Base-by-base conservation (phyloP, 2,329 filamentous ascomycete genomes). In the Trichophyton benhamiae region DNA sequence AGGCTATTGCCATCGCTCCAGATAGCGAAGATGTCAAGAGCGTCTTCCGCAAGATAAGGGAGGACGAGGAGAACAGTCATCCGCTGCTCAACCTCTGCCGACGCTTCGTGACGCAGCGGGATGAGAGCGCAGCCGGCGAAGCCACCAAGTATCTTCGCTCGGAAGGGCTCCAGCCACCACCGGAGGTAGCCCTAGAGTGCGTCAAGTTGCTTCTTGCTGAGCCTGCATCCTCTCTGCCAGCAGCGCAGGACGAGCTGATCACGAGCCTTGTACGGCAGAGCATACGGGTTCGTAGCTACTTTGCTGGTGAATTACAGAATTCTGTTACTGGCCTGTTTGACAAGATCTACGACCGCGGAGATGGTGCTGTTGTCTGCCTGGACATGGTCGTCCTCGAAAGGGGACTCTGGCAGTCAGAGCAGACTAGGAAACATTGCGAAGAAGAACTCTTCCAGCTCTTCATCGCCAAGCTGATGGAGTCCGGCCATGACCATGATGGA, bases 391-490 rank as follows among this genome's bases (percentile, higher is more conserved):
- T 78, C 3, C 66, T 79, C 58, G 76, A 78, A 63, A 70, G 71
- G n/a, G 70, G 70, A 4, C 71, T 78, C 3, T 80, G 78, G 78
- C 71, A 72, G 17, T 73, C 72, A 3, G 75, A 79, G 64, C 69
- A 73, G 33, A 70, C 65, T n/a, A 72, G 76, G 49, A 68, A 71
- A 15, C 74, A 76, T 59, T 78, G 76, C 65, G 76, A 79, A 65
- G 72, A 72, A 61, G 77, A 79, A 64, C 71, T 79, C 3, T 79
- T 80, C 62, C 76, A 76, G 69, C 83, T 95, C 62, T 85, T 92
- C 67, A 84, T 96, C 66, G 91, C 91, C 25, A 87, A 88, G 69
- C 79, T 96, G 67, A 95, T 96, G 86, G 89, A 95, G 72, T 90
- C 89, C 52, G 91, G 90, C 60, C 84, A 91, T 68, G 89, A 96